phyloP scores from a whole-genome alignment of 352 stramenopile genomes.

The Phytophthora idaei region DNA sequence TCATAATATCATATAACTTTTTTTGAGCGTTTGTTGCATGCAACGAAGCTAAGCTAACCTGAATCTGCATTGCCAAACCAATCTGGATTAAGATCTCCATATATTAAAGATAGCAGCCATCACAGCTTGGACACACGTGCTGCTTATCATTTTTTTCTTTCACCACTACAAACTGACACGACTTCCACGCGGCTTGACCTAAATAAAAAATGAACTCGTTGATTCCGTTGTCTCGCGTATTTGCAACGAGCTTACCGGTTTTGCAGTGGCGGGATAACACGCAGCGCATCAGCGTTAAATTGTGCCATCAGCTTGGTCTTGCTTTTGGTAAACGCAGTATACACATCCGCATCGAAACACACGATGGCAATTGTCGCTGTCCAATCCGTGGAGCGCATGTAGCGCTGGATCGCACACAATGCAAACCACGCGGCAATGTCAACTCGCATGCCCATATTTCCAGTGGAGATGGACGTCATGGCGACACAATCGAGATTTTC shows the following conservation, averaged over 20 bases:
- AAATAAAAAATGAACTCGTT: conserved; percentile 30
- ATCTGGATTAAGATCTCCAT: conserved; percentile 2
- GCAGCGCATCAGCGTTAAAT: conserved; percentile 31
- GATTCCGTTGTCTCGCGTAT: not conserved
- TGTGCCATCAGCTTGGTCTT: conserved; percentile 28
- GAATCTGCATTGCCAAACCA: too few relatives aligned
- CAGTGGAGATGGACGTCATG: conserved; percentile 71
- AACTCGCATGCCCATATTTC: conserved; percentile 54
- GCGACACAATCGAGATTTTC: conserved; percentile 59
- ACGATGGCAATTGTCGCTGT: conserved; percentile 54
- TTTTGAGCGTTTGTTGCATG: too few relatives aligned
- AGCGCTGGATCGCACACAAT: conserved; percentile 60
- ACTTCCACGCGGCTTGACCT: conserved; percentile 20
- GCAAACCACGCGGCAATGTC: conserved; percentile 43
- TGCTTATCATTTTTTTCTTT: not conserved
- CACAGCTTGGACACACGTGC: not conserved
- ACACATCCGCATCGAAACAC: conserved; percentile 50
- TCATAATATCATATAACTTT: too few relatives aligned
- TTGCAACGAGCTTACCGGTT: conserved; percentile 9
- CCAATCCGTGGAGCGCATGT: conserved; percentile 53
- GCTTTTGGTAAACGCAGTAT: conserved; percentile 42
- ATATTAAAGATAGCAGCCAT: conserved; percentile 7
- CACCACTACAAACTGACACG: conserved; percentile 18
- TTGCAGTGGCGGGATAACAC: conserved; percentile 17
- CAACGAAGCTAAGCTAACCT: too few relatives aligned